Evolutionary conservation across 306 rosid genomes (phyloP).

Genomic region (Vigna unguiculata): DNA sequence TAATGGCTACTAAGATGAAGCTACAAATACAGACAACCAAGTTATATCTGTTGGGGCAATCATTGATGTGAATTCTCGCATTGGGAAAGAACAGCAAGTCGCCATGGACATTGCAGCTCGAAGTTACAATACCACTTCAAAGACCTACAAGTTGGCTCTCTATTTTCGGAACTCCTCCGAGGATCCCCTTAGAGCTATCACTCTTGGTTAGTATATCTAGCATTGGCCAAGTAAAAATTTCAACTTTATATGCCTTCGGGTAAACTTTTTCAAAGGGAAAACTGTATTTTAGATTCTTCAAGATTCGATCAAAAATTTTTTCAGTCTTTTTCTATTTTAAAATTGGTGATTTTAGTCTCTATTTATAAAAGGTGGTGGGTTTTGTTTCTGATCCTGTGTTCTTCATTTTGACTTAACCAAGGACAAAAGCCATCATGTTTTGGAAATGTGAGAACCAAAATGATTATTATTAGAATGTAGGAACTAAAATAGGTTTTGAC

Average conservation of each 20-base stretch:
- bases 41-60: constrained; percentile 51
- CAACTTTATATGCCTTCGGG: neutral
- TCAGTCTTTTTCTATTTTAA: neutral
- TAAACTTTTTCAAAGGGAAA: neutral
- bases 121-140: constrained; percentile 47
- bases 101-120: constrained; percentile 56
- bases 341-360: neutral
- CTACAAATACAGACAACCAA: neutral
- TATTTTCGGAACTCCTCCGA: constrained; percentile 32
- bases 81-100: constrained; percentile 59
- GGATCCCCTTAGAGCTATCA: constrained; percentile 34
- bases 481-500: neutral
- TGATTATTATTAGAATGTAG: neutral
- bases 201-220: constrained; percentile 48
- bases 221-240: neutral
- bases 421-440: neutral
- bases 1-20: constrained; percentile 2
- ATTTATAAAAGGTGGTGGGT: neutral
- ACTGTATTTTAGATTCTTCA: neutral
- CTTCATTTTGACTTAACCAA: neutral
- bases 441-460: neutral
- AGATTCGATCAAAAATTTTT: neutral
- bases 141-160: constrained; percentile 48
- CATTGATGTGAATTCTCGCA: constrained; percentile 50
- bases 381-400: neutral